These are phyloP conservation scores for Silene latifolia DNA, from an alignment of 148 eudicot species.

Conservation along the genomic window DNA sequence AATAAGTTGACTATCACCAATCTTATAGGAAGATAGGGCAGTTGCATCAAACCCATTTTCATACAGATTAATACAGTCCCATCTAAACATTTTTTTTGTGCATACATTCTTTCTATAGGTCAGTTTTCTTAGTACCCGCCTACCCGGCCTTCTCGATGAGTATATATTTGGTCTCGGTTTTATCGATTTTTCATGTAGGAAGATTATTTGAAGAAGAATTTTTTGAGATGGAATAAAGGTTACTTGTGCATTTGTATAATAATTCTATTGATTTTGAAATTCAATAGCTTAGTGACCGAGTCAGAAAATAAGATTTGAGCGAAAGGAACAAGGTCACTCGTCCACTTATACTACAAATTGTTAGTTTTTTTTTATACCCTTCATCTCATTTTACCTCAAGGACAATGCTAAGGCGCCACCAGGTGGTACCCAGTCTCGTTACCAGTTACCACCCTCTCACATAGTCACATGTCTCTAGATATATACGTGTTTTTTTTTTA, in stretches of 20 bases:
- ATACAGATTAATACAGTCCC: neutral
- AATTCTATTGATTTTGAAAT: neutral
- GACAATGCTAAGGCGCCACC: neutral
- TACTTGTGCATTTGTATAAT: neutral
- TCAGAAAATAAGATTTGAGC: too few species aligned
- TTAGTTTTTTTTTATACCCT: too few species aligned
- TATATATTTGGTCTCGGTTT: neutral
- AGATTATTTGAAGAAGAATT: neutral
- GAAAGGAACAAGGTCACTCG: too few species aligned
- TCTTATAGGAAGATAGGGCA: constrained; percentile 41
- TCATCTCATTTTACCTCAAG: too few species aligned
- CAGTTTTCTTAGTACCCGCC: neutral
- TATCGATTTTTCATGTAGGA: neutral
- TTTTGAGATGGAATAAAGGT: neutral
- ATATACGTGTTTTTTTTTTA: too few species aligned
- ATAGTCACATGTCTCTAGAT: too few species aligned
- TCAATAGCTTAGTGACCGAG: neutral
- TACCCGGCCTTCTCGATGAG: neutral
- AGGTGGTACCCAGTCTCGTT: neutral
- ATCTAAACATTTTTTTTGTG: constrained; percentile 14
- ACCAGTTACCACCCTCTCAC: too few species aligned
- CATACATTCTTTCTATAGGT: neutral
- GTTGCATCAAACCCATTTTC: too few species aligned
- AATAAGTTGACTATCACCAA: constrained; percentile 48
- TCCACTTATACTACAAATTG: too few species aligned